These are phyloP conservation scores for Myriosclerotinia scirpicola DNA, from an alignment of 2,329 filamentous ascomycete species.

Conservation along the genomic window DNA sequence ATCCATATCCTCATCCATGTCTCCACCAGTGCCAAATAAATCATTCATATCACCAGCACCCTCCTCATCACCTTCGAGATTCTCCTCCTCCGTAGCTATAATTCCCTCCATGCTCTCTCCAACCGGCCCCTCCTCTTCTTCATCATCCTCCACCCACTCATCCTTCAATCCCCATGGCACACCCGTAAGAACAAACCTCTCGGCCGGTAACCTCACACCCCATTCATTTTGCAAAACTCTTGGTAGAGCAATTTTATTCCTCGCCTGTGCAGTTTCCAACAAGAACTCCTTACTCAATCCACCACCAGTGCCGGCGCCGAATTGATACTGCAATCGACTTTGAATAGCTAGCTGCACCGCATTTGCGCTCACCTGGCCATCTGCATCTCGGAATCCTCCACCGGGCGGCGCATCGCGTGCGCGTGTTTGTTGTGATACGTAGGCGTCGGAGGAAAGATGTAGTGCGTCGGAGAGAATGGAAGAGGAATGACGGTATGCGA, in stretches of 20 bases:
- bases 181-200: constrained; percentile 67
- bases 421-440: constrained; percentile 48
- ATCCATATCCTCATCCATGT: constrained; percentile 45
- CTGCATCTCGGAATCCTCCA: constrained; percentile 38
- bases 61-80: constrained; percentile 39
- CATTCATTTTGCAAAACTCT: constrained; percentile 64
- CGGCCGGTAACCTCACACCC: constrained; percentile 65
- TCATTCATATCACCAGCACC: constrained; percentile 24
- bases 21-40: constrained; percentile 37
- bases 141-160: constrained; percentile 54
- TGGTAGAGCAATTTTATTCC: constrained; percentile 66
- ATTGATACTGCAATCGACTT: constrained; percentile 67
- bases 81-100: constrained; percentile 43
- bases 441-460: constrained; percentile 67
- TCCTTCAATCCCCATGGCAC: constrained; percentile 64
- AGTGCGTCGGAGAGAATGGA: constrained; percentile 69
- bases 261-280: constrained; percentile 68
- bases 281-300: constrained; percentile 73
- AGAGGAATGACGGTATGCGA: constrained; percentile 79
- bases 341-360: constrained; percentile 73
- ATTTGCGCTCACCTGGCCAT: constrained; percentile 56
- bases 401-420: constrained; percentile 39
- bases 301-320: constrained; percentile 52
- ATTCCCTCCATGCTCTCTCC: constrained; percentile 45
- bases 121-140: constrained; percentile 40